These are phyloP conservation scores for Tylopilus subfusipes DNA, from an alignment of 768 basidiomycete species.

Conservation along the genomic window DNA sequence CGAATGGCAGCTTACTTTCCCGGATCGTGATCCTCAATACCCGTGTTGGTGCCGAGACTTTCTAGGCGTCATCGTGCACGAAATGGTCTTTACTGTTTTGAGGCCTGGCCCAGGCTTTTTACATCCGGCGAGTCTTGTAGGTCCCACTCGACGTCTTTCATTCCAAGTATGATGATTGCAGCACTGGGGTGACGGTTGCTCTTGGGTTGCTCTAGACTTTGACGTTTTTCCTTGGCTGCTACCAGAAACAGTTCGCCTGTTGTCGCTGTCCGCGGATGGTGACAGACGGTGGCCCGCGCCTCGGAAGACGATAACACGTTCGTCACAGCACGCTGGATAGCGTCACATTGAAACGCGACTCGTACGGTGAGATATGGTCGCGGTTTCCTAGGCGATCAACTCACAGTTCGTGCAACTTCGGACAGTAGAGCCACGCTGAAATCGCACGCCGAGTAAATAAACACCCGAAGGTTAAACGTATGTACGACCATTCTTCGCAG, in stretches of 20 bases:
- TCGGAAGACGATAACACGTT: neutral
- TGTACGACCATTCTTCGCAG: constrained; percentile 1
- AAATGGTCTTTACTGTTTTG: constrained; percentile 3
- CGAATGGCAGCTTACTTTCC: constrained; percentile 2
- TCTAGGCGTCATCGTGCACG: neutral
- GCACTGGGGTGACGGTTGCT: neutral
- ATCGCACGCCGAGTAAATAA: constrained; percentile 1
- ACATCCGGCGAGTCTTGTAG: neutral
- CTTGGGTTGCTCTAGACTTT: constrained; percentile 4
- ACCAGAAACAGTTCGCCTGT: neutral
- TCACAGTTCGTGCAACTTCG: neutral
- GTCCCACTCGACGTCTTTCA: neutral
- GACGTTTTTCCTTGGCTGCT: constrained; percentile 10
- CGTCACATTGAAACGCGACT: neutral
- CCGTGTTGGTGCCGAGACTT: neutral
- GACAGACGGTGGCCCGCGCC: neutral
- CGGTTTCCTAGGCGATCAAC: neutral
- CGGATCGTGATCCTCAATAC: constrained; percentile 3
- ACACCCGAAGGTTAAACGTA: neutral
- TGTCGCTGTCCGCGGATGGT: constrained; percentile 9
- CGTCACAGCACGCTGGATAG: neutral
- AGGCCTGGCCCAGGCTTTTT: neutral
- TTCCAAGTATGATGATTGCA: constrained; percentile 8
- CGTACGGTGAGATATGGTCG: constrained; percentile 8
- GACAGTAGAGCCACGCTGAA: no score